Conservation (phyloP, 140 eudicot species). For the Ambrosia hybrid region DNA sequence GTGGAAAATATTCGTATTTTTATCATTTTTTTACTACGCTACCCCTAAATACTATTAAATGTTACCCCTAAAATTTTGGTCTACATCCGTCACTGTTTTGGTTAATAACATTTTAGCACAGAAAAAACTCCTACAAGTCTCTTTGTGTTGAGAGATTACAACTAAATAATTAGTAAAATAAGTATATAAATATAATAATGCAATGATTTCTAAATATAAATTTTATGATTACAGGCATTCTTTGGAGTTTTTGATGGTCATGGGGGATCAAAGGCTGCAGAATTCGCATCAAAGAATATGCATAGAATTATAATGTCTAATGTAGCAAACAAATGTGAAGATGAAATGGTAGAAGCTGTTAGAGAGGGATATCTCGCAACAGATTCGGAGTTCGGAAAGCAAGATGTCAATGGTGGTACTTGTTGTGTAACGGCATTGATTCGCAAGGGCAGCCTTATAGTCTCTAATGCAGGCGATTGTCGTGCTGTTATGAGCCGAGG, state of each 20-base stretch:
- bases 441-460: constrained; percentile 60
- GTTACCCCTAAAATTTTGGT: too few species aligned
- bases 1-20: too few species aligned
- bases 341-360: constrained; percentile 51
- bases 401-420: constrained; percentile 65
- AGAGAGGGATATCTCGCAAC: constrained; percentile 68
- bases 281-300: constrained; percentile 60
- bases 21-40: too few species aligned
- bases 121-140: too few species aligned
- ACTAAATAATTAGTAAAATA: not conserved
- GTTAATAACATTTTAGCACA: too few species aligned
- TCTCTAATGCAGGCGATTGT: constrained; percentile 84
- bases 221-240: constrained; percentile 52
- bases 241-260: constrained; percentile 95
- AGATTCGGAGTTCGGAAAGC: constrained; percentile 55
- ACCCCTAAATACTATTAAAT: too few species aligned
- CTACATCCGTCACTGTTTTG: too few species aligned
- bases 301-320: constrained; percentile 46
- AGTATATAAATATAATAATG: not conserved
- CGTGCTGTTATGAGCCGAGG: constrained; percentile 90
- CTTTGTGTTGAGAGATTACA: too few species aligned
- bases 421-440: constrained; percentile 88
- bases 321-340: constrained; percentile 42
- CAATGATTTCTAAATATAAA: too few species aligned
- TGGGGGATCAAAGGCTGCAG: constrained; percentile 83